Conservation (phyloP, 176 grass and related monocot genomes). For the Oryza officinalis region DNA sequence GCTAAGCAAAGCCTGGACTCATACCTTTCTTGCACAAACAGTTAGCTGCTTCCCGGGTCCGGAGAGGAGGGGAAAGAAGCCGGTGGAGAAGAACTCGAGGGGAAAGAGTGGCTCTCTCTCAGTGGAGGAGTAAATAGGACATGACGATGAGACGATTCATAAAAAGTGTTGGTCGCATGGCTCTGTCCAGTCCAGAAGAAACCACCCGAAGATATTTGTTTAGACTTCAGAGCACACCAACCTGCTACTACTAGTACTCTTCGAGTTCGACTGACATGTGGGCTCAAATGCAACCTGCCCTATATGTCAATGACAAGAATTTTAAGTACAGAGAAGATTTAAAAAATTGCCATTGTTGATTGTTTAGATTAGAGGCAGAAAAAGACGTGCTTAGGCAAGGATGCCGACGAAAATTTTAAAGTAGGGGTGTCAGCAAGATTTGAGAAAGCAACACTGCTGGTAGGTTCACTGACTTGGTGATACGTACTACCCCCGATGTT, state of each 20-base stretch:
- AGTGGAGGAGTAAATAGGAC: constrained; percentile 30
- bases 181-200: constrained; percentile 14
- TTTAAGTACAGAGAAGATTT: background rate
- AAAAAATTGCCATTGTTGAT: background rate
- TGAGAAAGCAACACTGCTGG: background rate
- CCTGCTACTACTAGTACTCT: background rate
- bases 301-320: background rate
- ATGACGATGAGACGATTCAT: constrained; percentile 14
- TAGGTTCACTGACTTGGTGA: background rate
- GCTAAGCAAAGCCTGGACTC: background rate
- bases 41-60: constrained; percentile 8
- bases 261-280: background rate
- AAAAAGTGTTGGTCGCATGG: background rate
- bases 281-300: background rate
- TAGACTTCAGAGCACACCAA: background rate
- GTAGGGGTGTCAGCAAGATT: constrained; percentile 7
- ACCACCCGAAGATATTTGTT: background rate
- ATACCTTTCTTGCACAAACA: constrained; percentile 26
- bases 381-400: background rate
- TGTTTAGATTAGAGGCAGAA: background rate
- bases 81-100: constrained; percentile 17
- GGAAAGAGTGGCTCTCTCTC: constrained; percentile 5
- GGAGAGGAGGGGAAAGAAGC: constrained; percentile 21
- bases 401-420: background rate
- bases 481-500: too few species aligned